Evolutionary conservation across 2,329 filamentous ascomycete species (phyloP), one percentile per base, ranked within the genome.

Genomic region (Ascochyta pisi): DNA sequence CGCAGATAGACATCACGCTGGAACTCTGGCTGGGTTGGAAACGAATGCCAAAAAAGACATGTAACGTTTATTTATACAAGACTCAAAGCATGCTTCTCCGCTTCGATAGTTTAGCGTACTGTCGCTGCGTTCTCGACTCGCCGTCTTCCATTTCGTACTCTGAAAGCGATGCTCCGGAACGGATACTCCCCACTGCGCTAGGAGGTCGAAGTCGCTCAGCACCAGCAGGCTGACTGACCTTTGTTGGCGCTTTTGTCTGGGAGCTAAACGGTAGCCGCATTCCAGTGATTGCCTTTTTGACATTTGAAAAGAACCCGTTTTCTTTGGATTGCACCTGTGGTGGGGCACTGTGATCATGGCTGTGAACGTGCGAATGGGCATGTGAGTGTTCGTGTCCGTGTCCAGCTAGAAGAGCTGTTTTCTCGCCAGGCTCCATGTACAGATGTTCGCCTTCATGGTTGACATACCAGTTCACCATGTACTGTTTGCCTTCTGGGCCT

Each of bases 391-490:
- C 29, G 19, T 42, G 51, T 6, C 48, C 29, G 19, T 42, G 34
- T 8, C 50, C 45, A 31, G 59, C 53, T 0, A 61, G 43, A 4
- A 65, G 52, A 9, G 49, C 58, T 0, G 65, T 50, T 9, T 77
- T 77, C 19, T 74, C 71, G 27, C 79, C 71, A 0, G 73, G 79
- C 49, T 79, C 76, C 65, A 86, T 81, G 58, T 79, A 86, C 48
- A 84, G 78, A 65, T 86, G 84, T 33, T 80, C 79, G 13, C 78
- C 78, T 46, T 75, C 70, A 45, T 79, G 77, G n/a, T 83, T 74
- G 12, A 78, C 74, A 33, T 73, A 76, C 79, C 79, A 82, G 19
- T 74, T 74, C 4, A 78, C 75, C 26, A 71, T 73, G 38, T 83
- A 79, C 56, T 85, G 79, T 13, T 76, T 71, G 0, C 81, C 81